Conservation (phyloP, 306 rosid species). For the Acmispon strigosus region DNA sequence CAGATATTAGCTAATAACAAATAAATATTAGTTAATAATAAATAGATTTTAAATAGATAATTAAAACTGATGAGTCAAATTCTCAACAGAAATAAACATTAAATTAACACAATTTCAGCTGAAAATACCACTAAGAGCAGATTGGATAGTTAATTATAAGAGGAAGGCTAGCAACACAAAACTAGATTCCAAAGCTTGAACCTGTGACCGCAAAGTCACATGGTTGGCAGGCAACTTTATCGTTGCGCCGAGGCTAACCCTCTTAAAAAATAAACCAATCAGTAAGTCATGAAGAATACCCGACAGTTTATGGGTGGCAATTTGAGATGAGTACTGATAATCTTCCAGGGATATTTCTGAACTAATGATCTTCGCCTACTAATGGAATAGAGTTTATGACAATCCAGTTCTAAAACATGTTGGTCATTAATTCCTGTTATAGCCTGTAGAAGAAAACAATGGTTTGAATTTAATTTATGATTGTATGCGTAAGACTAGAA, state of each 20-base stretch:
- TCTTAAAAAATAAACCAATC: not conserved
- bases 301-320: conserved; percentile 34
- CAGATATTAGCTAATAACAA: no score
- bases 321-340: not conserved
- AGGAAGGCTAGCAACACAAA: no score
- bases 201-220: no score
- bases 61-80: no score
- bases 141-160: not conserved
- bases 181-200: no score
- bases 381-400: not conserved
- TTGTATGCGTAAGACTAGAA: no score
- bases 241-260: no score
- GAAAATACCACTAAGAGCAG: not conserved
- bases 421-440: conserved; percentile 3
- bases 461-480: not conserved
- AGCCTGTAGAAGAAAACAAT: conserved; percentile 18
- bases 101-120: not conserved
- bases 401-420: conserved; percentile 38
- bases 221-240: no score
- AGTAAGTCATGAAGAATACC: conserved; percentile 16
- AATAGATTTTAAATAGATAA: no score
- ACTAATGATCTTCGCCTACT: conserved; percentile 23
- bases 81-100: not conserved
- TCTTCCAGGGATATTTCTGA: not conserved
- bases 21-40: no score